These are phyloP conservation scores for Purshia tridentata DNA, from an alignment of 306 rosid genomes.

Conservation along the genomic window DNA sequence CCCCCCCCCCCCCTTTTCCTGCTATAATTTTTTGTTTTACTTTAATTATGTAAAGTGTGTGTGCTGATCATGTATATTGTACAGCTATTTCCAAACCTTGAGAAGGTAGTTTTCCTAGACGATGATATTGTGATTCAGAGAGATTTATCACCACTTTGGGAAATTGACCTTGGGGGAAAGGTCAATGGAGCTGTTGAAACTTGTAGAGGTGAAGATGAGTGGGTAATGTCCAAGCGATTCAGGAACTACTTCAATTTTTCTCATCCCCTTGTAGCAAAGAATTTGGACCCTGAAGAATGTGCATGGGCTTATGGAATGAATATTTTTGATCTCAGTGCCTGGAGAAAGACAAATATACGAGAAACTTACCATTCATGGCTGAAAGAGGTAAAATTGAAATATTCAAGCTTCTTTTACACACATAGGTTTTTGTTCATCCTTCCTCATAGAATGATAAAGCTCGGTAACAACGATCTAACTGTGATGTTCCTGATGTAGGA, in stretches of 20 bases:
- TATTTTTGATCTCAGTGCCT: conserved; percentile 74
- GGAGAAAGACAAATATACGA: conserved; percentile 80
- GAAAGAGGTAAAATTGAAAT: conserved; percentile 60
- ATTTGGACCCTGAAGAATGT: conserved; percentile 91
- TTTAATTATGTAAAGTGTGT: not conserved
- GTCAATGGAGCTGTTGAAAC: conserved; percentile 98
- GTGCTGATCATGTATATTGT: conserved; percentile 35
- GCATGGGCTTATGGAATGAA: conserved; percentile 99
- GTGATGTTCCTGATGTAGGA: not conserved
- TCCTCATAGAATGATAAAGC: not conserved
- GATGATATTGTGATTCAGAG: conserved; percentile 93
- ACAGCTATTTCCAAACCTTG: conserved; percentile 92
- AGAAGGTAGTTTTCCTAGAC: conserved; percentile 91
- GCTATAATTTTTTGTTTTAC: not conserved
- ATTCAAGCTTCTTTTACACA: conserved; percentile 8
- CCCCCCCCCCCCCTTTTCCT: too few relatives aligned
- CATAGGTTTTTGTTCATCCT: not conserved
- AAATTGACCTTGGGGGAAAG: conserved; percentile 82
- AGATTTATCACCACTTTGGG: conserved; percentile 91
- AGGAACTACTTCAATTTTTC: conserved; percentile 95
- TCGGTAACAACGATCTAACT: not conserved
- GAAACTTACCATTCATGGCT: conserved; percentile 92
- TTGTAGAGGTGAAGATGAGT: conserved; percentile 89
- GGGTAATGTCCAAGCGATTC: conserved; percentile 96
- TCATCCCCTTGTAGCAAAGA: conserved; percentile 64